These are phyloP conservation scores for Candida alai DNA, from an alignment of 805 yeast species.

Conservation along the genomic window DNA sequence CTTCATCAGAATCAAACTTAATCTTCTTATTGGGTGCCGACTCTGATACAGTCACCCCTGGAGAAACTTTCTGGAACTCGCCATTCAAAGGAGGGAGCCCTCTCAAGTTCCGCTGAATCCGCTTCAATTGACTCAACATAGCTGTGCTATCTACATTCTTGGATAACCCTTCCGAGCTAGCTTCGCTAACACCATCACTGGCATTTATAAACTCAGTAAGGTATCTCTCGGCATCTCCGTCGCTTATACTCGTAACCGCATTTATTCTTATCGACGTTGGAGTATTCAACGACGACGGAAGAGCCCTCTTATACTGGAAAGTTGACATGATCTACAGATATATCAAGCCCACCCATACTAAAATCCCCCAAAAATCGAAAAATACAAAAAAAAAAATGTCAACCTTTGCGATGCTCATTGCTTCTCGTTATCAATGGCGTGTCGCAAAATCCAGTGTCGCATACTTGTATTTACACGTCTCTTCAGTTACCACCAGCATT, in stretches of 20 bases:
- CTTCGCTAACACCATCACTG: slow-evolving; percentile 28
- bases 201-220: slow-evolving; percentile 41
- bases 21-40: slow-evolving; percentile 20
- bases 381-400: no score
- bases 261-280: slow-evolving; percentile 42
- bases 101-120: slow-evolving; percentile 73
- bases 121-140: slow-evolving; percentile 57
- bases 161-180: slow-evolving; percentile 27
- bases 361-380: no score
- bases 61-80: slow-evolving; percentile 15
- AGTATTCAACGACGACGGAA: slow-evolving; percentile 43
- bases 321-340: slow-evolving; percentile 25
- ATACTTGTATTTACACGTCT: not conserved
- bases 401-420: no score
- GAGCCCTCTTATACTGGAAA: slow-evolving; percentile 38
- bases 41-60: slow-evolving; percentile 22
- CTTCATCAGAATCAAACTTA: slow-evolving; percentile 26
- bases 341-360: no score
- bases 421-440: no score
- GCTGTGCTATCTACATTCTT: slow-evolving; percentile 21
- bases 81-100: slow-evolving; percentile 65
- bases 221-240: slow-evolving; percentile 43
- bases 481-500: not conserved
- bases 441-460: not conserved
- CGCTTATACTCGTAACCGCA: slow-evolving; percentile 24